Base-by-base conservation (phyloP, 306 rosid genomes). In the Quercus cerris region DNA sequence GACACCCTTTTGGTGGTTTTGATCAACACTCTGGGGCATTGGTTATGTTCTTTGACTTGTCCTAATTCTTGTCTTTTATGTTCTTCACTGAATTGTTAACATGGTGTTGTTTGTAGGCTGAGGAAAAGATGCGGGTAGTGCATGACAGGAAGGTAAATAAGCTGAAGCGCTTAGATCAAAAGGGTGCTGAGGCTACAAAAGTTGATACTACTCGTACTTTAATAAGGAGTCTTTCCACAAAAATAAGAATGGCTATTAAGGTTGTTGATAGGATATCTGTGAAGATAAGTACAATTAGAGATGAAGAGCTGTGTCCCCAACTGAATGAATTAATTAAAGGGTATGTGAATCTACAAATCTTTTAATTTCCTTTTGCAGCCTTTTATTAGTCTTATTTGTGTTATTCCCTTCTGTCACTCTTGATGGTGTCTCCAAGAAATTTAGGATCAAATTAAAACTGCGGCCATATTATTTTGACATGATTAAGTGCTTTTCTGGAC, bases 291-390 rank as follows among this genome's bases (percentile, higher is more conserved):
- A 96, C 88, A 81, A 93, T 93, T 63, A 85, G 98, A 84, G 99
- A 96, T 78, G 98, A 91, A 84, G 99, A 96, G 81, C 79, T 96
- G 55, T 96, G 97, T 94, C 99, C 99, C 1, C 98, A 85, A 82
- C 88, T 96, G 75, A 88, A 80, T 77, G 97, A 86, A 81, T 87
- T 96, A 80, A 93, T 96, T 80, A 88, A 89, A 27, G 97, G 99
- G 98, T 94, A 90, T 55, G 98, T 77, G 33, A 77, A 76, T 52
- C 77, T 78, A 70, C 78, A 22, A 52, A 46, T 74, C 74, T 55
- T 71, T n/a, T 52, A 33, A 25, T 46, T 20, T 13, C 41, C 44
- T 23, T 80, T 76, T 58, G n/a, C 63, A 5, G 17, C 56, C 27
- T 80, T 64, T 51, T 69, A 25, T 15, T 69, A 38, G 18, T 52